A percentile compares a stretch with the other conserved stretches of the same genome.
phyloP scores from a whole-genome alignment of 257 asterid species.

The Primulina tabacum region DNA sequence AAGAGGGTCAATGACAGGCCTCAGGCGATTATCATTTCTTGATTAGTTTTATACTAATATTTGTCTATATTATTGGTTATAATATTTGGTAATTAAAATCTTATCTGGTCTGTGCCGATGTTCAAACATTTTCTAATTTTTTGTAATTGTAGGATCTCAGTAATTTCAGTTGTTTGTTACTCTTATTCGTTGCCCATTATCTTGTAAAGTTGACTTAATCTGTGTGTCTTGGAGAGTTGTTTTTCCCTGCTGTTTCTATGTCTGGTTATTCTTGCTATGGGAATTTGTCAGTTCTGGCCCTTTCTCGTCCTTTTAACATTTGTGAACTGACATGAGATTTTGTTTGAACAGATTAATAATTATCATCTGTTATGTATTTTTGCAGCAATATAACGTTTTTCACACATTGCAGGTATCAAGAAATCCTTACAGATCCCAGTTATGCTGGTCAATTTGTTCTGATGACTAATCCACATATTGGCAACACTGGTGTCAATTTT shows the following conservation, averaged over 20 bases:
- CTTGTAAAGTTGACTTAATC: no score
- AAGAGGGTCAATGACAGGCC: no score
- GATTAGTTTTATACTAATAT: no score
- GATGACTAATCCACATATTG: conserved; percentile 97
- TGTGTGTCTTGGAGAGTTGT: not conserved
- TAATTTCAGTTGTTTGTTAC: not conserved
- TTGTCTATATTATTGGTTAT: not conserved
- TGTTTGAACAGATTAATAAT: not conserved
- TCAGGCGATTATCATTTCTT: no score
- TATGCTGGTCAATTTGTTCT: conserved; percentile 96
- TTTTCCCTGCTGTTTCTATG: not conserved
- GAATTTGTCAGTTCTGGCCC: not conserved
- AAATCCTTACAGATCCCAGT: conserved; percentile 94
- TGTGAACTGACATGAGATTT: not conserved
- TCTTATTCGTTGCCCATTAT: not conserved
- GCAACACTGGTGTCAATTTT: conserved; percentile 87
- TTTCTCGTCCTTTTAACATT: not conserved
- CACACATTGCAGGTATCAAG: conserved; percentile 68
- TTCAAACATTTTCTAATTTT: no score
- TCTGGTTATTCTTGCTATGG: not conserved
- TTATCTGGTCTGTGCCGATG: not conserved
- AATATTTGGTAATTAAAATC: no score
- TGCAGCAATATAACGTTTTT: conserved; percentile 1
- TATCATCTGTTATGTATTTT: conserved; percentile 1
- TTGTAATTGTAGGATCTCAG: not conserved